phyloP scores from a whole-genome alignment of 73 alveolate genomes.

The Tetrahymena borealis region DNA sequence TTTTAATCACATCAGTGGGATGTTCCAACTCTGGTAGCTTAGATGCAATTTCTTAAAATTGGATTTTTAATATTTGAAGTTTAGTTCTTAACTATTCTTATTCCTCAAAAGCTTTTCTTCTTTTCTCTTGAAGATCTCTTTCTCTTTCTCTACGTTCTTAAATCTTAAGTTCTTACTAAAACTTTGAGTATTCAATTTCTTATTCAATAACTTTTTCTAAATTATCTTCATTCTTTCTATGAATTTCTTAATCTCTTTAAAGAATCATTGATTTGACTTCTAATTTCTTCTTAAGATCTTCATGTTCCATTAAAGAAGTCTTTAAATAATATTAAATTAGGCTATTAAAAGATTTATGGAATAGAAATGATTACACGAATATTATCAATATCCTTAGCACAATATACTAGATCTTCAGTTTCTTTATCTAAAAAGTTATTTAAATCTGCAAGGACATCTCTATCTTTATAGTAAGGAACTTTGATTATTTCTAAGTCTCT shows the following conservation, averaged over 20 bases:
- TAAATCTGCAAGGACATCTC: background rate
- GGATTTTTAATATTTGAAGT: background rate
- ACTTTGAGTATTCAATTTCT: background rate
- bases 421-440: background rate
- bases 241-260: background rate
- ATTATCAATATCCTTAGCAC: background rate
- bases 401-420: background rate
- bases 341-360: background rate
- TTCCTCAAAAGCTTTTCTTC: background rate
- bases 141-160: background rate
- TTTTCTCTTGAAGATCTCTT: background rate
- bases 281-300: background rate
- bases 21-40: background rate
- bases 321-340: background rate
- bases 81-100: background rate
- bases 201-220: background rate
- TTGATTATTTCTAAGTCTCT: background rate
- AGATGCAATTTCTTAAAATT: background rate
- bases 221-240: background rate
- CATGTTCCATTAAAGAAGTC: background rate
- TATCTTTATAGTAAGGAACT: background rate
- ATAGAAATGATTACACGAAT: background rate
- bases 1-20: background rate
- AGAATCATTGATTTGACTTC: background rate
- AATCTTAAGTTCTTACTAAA: background rate